Conservation (phyloP, 139 green algal genomes). For the Coelastrella sp. region DNA sequence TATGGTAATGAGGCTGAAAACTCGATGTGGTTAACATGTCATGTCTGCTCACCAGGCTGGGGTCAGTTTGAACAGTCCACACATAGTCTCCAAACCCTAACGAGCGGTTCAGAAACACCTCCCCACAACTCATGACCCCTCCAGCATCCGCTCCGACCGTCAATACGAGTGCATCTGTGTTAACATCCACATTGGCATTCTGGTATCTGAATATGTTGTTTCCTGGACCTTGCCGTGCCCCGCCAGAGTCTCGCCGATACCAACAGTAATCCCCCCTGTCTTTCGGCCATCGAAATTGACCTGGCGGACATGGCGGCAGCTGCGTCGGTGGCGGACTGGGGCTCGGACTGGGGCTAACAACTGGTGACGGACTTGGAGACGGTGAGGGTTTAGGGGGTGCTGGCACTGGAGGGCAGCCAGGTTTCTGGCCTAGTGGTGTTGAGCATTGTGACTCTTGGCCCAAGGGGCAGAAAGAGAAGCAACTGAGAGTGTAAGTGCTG, state of each 20-base stretch:
- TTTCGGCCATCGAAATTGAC: neutral
- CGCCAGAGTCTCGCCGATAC: neutral
- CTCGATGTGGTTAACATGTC: neutral
- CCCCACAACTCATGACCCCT: neutral
- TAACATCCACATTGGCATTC: neutral
- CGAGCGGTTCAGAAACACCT: slow-evolving; percentile 18
- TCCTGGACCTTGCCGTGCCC: neutral
- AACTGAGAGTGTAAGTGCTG: slow-evolving; percentile 18
- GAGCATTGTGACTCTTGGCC: slow-evolving; percentile 20
- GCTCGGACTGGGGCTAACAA: neutral
- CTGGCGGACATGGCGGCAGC: neutral
- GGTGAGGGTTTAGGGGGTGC: neutral
- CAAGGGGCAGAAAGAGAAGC: slow-evolving; percentile 21
- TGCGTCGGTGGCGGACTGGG: neutral
- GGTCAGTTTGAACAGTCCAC: slow-evolving; percentile 3
- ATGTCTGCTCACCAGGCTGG: neutral
- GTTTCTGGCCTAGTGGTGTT: neutral
- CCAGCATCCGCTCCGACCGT: neutral
- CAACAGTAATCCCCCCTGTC: neutral
- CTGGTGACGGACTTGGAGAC: neutral
- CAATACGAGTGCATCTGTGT: neutral
- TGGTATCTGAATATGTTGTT: neutral
- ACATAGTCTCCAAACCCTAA: slow-evolving; percentile 30
- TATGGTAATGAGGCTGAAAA: neutral
- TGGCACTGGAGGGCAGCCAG: neutral